Conservation (phyloP, 2,329 filamentous ascomycete species). For the Capronia coronata region DNA sequence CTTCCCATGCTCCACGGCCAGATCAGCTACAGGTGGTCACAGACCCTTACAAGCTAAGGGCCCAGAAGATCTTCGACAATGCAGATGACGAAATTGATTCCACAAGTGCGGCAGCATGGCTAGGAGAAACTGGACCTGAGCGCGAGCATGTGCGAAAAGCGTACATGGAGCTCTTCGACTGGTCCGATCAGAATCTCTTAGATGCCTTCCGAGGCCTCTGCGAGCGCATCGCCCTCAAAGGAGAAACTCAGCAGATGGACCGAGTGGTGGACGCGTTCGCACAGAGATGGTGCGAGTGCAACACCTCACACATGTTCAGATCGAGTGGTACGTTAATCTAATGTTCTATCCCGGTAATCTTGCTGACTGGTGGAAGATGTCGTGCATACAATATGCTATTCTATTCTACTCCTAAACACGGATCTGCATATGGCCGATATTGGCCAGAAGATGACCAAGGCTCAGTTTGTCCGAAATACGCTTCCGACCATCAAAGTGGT, state of each 20-base stretch:
- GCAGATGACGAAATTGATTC: conserved; percentile 74
- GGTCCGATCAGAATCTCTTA: conserved; percentile 72
- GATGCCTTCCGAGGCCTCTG: conserved; percentile 73
- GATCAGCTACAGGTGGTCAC: conserved; percentile 1
- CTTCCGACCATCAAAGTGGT: conserved; percentile 80
- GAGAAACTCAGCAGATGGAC: conserved; percentile 94
- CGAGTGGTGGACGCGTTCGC: conserved; percentile 87
- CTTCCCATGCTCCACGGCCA: conserved; percentile 11
- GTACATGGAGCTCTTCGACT: conserved; percentile 92
- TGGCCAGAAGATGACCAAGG: conserved; percentile 90
- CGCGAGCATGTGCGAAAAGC: conserved; percentile 57
- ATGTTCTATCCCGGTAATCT: not conserved
- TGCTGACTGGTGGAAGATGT: conserved; percentile 57
- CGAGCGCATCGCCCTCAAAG: conserved; percentile 71
- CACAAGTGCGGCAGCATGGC: conserved; percentile 75
- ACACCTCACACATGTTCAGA: conserved; percentile 88
- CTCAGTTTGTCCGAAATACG: conserved; percentile 93
- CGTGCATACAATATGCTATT: conserved; percentile 95
- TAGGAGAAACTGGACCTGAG: conserved; percentile 62
- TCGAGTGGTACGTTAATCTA: conserved; percentile 57
- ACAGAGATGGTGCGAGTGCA: conserved; percentile 86
- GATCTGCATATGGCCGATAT: conserved; percentile 94
- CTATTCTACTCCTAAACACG: conserved; percentile 88
- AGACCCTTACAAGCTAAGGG: conserved; percentile 50
- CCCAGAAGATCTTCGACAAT: conserved; percentile 75